phyloP scores from a whole-genome alignment of 1,139 yeast genomes.

The Yamadazyma diddensiae region DNA sequence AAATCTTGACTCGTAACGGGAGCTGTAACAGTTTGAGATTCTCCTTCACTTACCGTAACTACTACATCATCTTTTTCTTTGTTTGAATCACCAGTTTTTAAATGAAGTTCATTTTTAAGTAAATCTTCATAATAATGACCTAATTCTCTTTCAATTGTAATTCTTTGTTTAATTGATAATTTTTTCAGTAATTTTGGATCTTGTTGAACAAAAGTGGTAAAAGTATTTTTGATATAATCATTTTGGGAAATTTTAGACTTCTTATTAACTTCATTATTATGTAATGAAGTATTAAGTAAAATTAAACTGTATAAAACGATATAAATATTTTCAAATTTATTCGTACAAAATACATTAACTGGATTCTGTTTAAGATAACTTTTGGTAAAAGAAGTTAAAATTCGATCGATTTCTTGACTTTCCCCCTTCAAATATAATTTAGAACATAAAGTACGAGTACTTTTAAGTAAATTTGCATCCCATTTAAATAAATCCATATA shows the following conservation, averaged over 20 bases:
- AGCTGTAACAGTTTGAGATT: too few relatives aligned
- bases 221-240: constrained; percentile 58
- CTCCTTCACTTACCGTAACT: too few relatives aligned
- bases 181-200: constrained; percentile 26
- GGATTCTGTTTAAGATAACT: constrained; percentile 61
- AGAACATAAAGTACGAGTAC: constrained; percentile 62
- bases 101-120: constrained; percentile 35
- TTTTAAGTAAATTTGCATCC: constrained; percentile 48
- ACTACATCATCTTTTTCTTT: neutral
- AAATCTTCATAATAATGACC: constrained; percentile 42
- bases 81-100: constrained; percentile 26
- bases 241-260: constrained; percentile 41
- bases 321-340: constrained; percentile 62
- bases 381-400: constrained; percentile 65
- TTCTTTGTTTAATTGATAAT: constrained; percentile 38
- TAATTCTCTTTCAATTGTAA: constrained; percentile 44
- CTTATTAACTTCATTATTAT: constrained; percentile 46
- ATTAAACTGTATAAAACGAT: constrained; percentile 72
- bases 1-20: constrained; percentile 6
- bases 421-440: constrained; percentile 76
- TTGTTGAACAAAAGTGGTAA: constrained; percentile 41
- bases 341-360: constrained; percentile 45
- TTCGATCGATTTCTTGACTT: constrained; percentile 76
- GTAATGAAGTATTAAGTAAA: constrained; percentile 68
- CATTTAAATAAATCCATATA: constrained; percentile 51